Evolutionary conservation across 352 stramenopile genomes (phyloP), one percentile per base, ranked within the genome.

Genomic region (Proteromonas lacertae): DNA sequence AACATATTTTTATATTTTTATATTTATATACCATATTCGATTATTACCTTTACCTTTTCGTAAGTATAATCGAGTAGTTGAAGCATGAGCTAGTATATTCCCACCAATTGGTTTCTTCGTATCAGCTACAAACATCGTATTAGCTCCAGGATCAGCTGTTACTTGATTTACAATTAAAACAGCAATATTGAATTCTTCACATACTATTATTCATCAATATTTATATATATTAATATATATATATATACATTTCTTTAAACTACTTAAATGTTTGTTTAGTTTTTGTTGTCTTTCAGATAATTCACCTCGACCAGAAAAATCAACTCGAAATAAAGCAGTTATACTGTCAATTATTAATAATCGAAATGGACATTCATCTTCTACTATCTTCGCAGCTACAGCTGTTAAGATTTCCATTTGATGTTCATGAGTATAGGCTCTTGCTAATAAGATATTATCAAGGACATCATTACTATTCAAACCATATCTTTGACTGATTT

Each of bases 401-500:
- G 25, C 13, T 6, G 22, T 12, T 24, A 41, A 50, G 12, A 45
- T 23, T 39, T 22, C 33, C 33, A 40, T 41, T 44, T 35, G 47
- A 6, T 45, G 7, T 50, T 45, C 33, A 14, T 32, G 42, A 41
- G 40, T 24, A 42, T 50, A 55, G 18, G 51, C 48, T 19, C 67
- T 60, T 12, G 69, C 71, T 25, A 83, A 60, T 30, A 87, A 71
- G 35, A 90, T 77, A 51, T 90, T 90, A 44, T 87, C 73, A 17
- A 90, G 55, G n/a, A 80, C 60, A 23, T 83, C 13, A 13, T 28
- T 13, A 13, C 32, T 13, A 36, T 20, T 3, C 13, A 37, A 41
- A 17, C 51, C 50, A 41, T 56, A 61, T 9, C 53, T 23, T 9
- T 56, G 51, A 14, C 50, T 50, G 40, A 62, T 62, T n/a, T 37